Evolutionary conservation across 768 basidiomycete species (phyloP).

Genomic region (Sarcodon aspratus): DNA sequence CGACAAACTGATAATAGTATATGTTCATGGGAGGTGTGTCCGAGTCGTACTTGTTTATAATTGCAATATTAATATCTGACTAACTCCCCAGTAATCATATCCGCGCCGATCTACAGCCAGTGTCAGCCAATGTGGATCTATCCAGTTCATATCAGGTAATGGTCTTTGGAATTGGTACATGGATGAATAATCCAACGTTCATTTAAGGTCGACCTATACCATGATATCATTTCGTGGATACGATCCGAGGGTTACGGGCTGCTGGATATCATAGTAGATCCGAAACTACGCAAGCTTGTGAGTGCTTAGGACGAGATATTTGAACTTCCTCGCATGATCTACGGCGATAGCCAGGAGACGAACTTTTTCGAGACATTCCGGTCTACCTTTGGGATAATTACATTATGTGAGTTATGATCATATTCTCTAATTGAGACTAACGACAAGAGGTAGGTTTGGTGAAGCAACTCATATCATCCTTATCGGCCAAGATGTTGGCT

Average conservation of each 20-base stretch:
- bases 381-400: conserved; percentile 92
- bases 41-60: no score
- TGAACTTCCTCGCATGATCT: neutral
- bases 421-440: neutral
- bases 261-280: conserved; percentile 82
- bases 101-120: no score
- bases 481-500: conserved; percentile 78
- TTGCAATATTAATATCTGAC: no score
- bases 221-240: conserved; percentile 71
- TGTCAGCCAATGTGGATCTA: no score
- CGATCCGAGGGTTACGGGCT: conserved; percentile 54
- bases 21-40: no score
- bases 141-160: no score
- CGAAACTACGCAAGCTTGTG: conserved; percentile 29
- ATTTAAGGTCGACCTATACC: conserved; percentile 73
- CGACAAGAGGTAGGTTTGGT: conserved; percentile 38
- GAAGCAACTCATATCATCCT: conserved; percentile 59
- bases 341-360: conserved; percentile 4
- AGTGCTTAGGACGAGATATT: neutral
- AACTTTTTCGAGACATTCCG: conserved; percentile 41
- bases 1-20: no score
- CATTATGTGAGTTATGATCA: conserved; percentile 47
- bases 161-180: neutral
- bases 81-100: no score
- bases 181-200: neutral